phyloP scores from a whole-genome alignment of 495 filamentous ascomycete species.

The Aspergillus asperescens region DNA sequence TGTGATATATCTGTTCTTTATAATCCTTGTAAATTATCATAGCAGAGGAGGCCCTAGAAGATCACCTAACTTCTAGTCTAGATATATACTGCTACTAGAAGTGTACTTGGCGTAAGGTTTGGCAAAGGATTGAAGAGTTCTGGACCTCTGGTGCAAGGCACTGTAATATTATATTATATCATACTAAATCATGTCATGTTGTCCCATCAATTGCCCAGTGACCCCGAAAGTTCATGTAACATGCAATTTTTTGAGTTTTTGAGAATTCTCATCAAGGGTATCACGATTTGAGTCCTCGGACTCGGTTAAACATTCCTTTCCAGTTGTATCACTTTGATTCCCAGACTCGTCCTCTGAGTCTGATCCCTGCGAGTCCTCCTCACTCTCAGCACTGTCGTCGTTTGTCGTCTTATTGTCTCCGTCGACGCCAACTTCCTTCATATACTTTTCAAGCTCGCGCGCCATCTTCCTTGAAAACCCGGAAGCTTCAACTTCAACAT shows the following conservation, averaged over 20 bases:
- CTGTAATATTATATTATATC: too few relatives aligned
- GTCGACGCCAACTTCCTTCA: constrained; percentile 64
- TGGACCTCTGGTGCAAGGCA: too few relatives aligned
- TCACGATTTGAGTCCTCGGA: constrained; percentile 21
- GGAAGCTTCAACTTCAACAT: constrained; percentile 85
- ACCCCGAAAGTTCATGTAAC: constrained; percentile 25
- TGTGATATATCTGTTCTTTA: too few relatives aligned
- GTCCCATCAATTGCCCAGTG: neutral
- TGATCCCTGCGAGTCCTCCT: constrained; percentile 31
- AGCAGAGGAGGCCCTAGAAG: too few relatives aligned
- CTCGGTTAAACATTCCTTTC: too few relatives aligned
- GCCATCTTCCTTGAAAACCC: constrained; percentile 96
- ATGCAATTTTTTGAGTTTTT: constrained; percentile 29
- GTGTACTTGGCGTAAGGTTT: too few relatives aligned
- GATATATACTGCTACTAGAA: too few relatives aligned
- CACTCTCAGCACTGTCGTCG: constrained; percentile 32
- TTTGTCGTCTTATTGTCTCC: constrained; percentile 32
- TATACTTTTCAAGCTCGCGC: constrained; percentile 85
- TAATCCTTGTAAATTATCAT: too few relatives aligned
- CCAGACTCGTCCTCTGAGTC: constrained; percentile 16
- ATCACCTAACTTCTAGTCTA: too few relatives aligned
- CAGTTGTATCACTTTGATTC: neutral
- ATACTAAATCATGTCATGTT: constrained; percentile 22
- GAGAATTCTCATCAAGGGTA: constrained; percentile 31
- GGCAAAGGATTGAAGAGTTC: too few relatives aligned